Conservation (phyloP, 192 early-diverging fungal species). For the Irineochytrium annulatum region DNA sequence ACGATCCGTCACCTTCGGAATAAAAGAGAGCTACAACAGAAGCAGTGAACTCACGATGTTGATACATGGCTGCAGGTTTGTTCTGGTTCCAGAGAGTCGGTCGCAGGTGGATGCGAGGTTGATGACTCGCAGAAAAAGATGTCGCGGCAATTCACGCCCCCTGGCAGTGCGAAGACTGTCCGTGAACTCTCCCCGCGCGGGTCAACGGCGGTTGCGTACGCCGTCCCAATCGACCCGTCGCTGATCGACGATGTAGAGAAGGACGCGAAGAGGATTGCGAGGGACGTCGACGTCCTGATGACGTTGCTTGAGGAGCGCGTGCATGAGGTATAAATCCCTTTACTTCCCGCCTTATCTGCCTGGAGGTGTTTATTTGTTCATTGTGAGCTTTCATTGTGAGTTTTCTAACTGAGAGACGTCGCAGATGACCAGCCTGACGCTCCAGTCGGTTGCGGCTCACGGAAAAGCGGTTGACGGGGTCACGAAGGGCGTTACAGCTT, state of each 20-base stretch:
- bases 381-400: slow-evolving; percentile 13
- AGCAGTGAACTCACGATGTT: too few species aligned
- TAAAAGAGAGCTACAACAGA: too few species aligned
- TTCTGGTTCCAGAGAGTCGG: too few species aligned
- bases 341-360: background rate
- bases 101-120: too few species aligned
- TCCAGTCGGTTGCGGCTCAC: slow-evolving; percentile 22
- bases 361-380: background rate
- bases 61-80: too few species aligned
- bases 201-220: too few species aligned
- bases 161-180: too few species aligned
- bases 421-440: slow-evolving; percentile 29
- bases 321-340: slow-evolving; percentile 19
- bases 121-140: too few species aligned
- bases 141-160: too few species aligned
- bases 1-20: too few species aligned
- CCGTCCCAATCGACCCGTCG: slow-evolving; percentile 36
- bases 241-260: slow-evolving; percentile 37
- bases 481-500: slow-evolving; percentile 9
- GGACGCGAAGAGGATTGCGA: slow-evolving; percentile 17
- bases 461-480: slow-evolving; percentile 13
- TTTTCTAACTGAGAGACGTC: background rate
- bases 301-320: slow-evolving; percentile 17
- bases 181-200: too few species aligned
- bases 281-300: slow-evolving; percentile 14